Base-by-base conservation (phyloP, 352 stramenopile genomes). In the Phytophthora citricola region DNA sequence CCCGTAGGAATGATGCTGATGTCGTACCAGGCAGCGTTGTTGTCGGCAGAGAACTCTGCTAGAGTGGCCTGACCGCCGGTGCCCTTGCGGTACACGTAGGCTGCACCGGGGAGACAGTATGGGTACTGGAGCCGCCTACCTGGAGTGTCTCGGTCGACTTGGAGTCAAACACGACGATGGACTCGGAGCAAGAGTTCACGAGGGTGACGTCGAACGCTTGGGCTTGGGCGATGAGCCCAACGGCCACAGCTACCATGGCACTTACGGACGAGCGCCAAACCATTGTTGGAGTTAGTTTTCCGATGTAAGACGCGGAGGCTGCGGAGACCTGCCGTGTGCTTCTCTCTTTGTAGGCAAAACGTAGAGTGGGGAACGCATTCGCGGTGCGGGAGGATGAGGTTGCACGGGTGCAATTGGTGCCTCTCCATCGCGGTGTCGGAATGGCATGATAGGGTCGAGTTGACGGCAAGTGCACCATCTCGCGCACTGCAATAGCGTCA, bases 1-100 rank as follows among this genome's bases (percentile, higher is more conserved):
- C 82, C 75, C 5, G 84, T 91, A 9, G 85, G 85, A 71, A 93
- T 91, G 60, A 89, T 93, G 41, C 78, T 90, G 70, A 93, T 91
- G 51, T 91, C 85, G 66, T 79, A 93, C 82, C 85, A 93, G 14
- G 74, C 67, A 34, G 61, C 69, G 31, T 72, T 75, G 40, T 71
- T 74, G 46, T 87, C 79, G 3, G 68, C 75, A 15, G 84, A 91
- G 50, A 93, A 93, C 63, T 92, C 84, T 31, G 82, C 81, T 41
- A 91, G 50, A 1, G 82, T 91, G 0, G 82, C 82, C 46, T 91
- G 82, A 8, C 65, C 69, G 26, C 63, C 70, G 5, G 49, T 76
- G 48, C 66, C 66, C 71, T 83, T 74, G 68, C 82, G 82, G 69
- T 79, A 91, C 22, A 80, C 64, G 64, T 79, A 68, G 17, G 76